Base-by-base conservation (phyloP, 352 stramenopile species). In the Pythium insidiosum region DNA sequence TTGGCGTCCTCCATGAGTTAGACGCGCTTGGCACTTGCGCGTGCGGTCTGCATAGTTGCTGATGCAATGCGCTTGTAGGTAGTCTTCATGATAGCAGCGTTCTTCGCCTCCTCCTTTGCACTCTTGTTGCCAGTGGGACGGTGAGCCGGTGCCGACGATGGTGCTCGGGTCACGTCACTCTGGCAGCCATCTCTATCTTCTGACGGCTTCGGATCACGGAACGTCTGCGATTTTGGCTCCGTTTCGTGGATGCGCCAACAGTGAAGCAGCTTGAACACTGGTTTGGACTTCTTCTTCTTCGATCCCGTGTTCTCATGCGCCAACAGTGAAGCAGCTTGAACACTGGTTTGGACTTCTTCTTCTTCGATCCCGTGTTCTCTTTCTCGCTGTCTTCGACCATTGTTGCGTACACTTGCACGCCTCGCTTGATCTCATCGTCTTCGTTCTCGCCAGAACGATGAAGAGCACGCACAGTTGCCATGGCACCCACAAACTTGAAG, bases 201-300 rank as follows among this genome's bases (percentile, higher is more conserved):
- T n/a, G n/a, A n/a, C n/a, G n/a, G n/a, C n/a, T n/a, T n/a, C n/a
- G n/a, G n/a, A n/a, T 47, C n/a, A 20, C 40, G 23, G 25, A 47
- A 47, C 6, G 11, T 25, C 26, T 47, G 38, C 40, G 24, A 47
- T 16, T 35, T 47, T 3, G 40, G 26, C 11, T 37, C 40, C 3
- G 13, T 35, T 19, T 47, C 25, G 15, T 37, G 18, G 7, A 47
- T 47, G 10, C 40, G 23, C 40, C 40, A 47, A 16, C 40, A 47
- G 28, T 35, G 40, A 9, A 47, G 40, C 16, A 37, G 37, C 25
- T 37, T 35, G 40, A 47, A 47, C 28, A 15, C 6, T 19, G 19
- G 7, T n/a, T 29, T 29, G 38, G 20, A 20, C 33, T 44, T 44
- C 10, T 26, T 37, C 11, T 18, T 21, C 16, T 23, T 25, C 6